A percentile compares a stretch with the other conserved stretches of the same genome.
These are phyloP conservation scores for Didymella pomorum DNA, from an alignment of 2,329 filamentous ascomycete species.

Conservation along the genomic window DNA sequence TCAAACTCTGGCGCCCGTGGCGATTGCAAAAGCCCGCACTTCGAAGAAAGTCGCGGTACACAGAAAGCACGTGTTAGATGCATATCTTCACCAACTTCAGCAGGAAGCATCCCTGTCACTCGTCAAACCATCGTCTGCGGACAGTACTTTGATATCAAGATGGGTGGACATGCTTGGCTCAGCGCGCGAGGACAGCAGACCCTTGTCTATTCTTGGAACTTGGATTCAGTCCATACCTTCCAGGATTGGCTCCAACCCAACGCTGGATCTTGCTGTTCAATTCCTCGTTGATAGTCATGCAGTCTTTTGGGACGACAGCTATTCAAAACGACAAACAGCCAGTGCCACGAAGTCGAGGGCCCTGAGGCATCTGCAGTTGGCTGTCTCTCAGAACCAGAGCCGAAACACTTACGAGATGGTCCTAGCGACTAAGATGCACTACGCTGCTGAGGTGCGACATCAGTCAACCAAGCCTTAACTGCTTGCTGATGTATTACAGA, in stretches of 20 bases:
- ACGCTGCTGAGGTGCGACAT: slow-evolving; percentile 36
- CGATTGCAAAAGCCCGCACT: slow-evolving; percentile 19
- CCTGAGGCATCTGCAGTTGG: slow-evolving; percentile 35
- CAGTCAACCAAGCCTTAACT: neutral
- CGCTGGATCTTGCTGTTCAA: slow-evolving; percentile 41
- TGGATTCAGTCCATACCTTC: slow-evolving; percentile 42
- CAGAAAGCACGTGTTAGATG: slow-evolving; percentile 28
- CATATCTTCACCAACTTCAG: slow-evolving; percentile 26
- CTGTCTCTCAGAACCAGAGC: slow-evolving; percentile 21
- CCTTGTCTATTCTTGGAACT: slow-evolving; percentile 37
- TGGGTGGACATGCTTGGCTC: slow-evolving; percentile 37
- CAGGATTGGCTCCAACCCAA: slow-evolving; percentile 34
- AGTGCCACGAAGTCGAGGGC: slow-evolving; percentile 37
- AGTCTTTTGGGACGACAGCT: slow-evolving; percentile 30
- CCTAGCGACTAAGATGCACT: slow-evolving; percentile 42
- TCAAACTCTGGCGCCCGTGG: slow-evolving; percentile 32
- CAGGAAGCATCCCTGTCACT: slow-evolving; percentile 11
- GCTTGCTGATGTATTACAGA: slow-evolving; percentile 25
- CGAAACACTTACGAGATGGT: slow-evolving; percentile 36
- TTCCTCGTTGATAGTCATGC: slow-evolving; percentile 37
- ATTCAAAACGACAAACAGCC: slow-evolving; percentile 32
- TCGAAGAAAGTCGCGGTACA: slow-evolving; percentile 25
- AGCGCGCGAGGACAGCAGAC: slow-evolving; percentile 23
- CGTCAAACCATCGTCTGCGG: slow-evolving; percentile 26
- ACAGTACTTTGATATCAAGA: slow-evolving; percentile 32